Conservation (phyloP, 176 grass and related monocot species). For the Secale cereale region DNA sequence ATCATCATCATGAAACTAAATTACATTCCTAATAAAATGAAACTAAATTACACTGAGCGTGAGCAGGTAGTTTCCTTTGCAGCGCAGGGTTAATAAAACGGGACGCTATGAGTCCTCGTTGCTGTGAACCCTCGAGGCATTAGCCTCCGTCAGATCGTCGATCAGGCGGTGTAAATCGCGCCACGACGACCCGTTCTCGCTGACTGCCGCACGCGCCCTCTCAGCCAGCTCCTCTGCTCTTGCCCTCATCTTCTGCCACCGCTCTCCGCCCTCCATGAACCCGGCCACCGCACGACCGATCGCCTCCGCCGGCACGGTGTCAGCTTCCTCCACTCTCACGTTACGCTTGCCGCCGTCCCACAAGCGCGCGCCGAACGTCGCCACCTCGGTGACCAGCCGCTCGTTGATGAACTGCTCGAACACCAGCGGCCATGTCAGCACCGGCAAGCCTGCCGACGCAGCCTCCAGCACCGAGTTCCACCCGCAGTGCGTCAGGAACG, state of each 20-base stretch:
- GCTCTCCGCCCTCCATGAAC: constrained; percentile 48
- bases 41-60: neutral
- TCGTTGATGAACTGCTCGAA: constrained; percentile 98
- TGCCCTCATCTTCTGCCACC: constrained; percentile 11
- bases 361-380: constrained; percentile 38
- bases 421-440: constrained; percentile 89
- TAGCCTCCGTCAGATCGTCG: constrained; percentile 46
- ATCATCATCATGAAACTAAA: neutral
- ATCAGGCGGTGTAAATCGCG: constrained; percentile 52
- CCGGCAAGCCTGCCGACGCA: constrained; percentile 47
- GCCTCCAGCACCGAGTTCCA: constrained; percentile 69
- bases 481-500: constrained; percentile 56
- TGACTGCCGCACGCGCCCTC: constrained; percentile 37
- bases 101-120: neutral
- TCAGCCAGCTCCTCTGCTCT: constrained; percentile 35
- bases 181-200: constrained; percentile 45
- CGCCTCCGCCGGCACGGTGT: constrained; percentile 46
- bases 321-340: constrained; percentile 10
- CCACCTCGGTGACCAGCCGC: constrained; percentile 57
- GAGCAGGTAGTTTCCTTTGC: neutral
- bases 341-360: constrained; percentile 56
- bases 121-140: neutral
- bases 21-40: too few species aligned
- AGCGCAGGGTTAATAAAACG: neutral
- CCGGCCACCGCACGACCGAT: constrained; percentile 36